Evolutionary conservation across 1,284 basidiomycete genomes (phyloP).

Genomic region (Leucocoprinus gongylophorus): DNA sequence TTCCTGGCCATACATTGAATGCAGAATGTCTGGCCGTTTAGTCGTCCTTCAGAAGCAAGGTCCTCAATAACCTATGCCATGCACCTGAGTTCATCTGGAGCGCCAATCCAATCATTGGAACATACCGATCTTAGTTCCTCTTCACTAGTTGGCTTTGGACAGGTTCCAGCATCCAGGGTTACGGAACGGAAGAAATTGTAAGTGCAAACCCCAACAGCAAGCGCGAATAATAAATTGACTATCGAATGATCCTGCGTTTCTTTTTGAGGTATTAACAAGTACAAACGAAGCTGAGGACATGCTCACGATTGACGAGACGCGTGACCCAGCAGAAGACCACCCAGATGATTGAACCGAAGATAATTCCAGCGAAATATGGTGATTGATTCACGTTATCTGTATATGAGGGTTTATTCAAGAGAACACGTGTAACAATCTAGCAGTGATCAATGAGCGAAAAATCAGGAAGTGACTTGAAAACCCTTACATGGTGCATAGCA

Average conservation of each 20-base stretch:
- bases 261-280: conserved; percentile 21
- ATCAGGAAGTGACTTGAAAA: neutral
- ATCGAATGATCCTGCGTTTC: conserved; percentile 72
- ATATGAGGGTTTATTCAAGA: conserved; percentile 72
- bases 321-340: conserved; percentile 80
- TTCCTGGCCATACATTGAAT: conserved; percentile 92
- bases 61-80: conserved; percentile 80
- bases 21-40: conserved; percentile 96
- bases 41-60: conserved; percentile 75
- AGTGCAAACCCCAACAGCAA: conserved; percentile 64
- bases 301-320: conserved; percentile 61
- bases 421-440: conserved; percentile 74
- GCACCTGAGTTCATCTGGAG: neutral
- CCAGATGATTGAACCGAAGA: conserved; percentile 82
- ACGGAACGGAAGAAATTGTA: conserved; percentile 91
- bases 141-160: conserved; percentile 72
- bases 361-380: conserved; percentile 92
- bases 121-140: conserved; percentile 76
- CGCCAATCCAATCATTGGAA: conserved; percentile 9
- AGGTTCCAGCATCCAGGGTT: conserved; percentile 86
- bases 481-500: conserved; percentile 83
- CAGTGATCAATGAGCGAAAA: conserved; percentile 13
- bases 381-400: conserved; percentile 71
- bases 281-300: neutral
- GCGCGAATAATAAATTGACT: conserved; percentile 69